Percentiles rank a stretch among this genome's conserved stretches.
Evolutionary conservation across 192 early-diverging fungal species (phyloP).

Genomic region (Podila verticillata): DNA sequence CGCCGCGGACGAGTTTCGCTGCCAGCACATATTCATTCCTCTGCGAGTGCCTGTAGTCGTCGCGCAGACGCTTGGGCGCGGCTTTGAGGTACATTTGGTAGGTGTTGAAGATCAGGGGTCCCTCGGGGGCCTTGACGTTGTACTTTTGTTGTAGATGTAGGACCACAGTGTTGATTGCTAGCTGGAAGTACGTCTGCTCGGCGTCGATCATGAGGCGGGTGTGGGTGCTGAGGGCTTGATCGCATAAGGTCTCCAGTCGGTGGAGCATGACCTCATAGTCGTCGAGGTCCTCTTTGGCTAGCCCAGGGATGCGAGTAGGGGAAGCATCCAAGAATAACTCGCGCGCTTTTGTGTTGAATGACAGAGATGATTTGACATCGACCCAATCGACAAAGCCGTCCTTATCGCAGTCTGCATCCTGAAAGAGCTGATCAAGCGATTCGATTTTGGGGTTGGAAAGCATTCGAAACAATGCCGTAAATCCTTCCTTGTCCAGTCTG

Average conservation of each 20-base stretch:
- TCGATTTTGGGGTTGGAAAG: constrained; percentile 28
- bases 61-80: constrained; percentile 65
- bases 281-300: constrained; percentile 68
- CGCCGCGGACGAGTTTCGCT: constrained; percentile 88
- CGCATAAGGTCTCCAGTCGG: constrained; percentile 75
- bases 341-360: constrained; percentile 67
- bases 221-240: constrained; percentile 65
- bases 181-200: constrained; percentile 94
- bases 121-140: constrained; percentile 60
- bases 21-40: constrained; percentile 82
- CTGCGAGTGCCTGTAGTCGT: constrained; percentile 72
- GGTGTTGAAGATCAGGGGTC: constrained; percentile 90
- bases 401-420: constrained; percentile 58
- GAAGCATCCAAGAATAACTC: constrained; percentile 46
- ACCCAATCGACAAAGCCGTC: constrained; percentile 74
- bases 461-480: constrained; percentile 43
- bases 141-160: constrained; percentile 73
- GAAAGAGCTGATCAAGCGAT: constrained; percentile 51
- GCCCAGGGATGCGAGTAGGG: constrained; percentile 14
- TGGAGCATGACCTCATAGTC: constrained; percentile 74
- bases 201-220: constrained; percentile 92
- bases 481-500: constrained; percentile 44
- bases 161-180: constrained; percentile 88
- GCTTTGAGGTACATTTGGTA: constrained; percentile 95
- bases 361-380: constrained; percentile 71